Percentiles rank a stretch among this genome's conserved stretches.
phyloP scores from a whole-genome alignment of 1,284 basidiomycete species.

The Singerocomus rubriflavus region DNA sequence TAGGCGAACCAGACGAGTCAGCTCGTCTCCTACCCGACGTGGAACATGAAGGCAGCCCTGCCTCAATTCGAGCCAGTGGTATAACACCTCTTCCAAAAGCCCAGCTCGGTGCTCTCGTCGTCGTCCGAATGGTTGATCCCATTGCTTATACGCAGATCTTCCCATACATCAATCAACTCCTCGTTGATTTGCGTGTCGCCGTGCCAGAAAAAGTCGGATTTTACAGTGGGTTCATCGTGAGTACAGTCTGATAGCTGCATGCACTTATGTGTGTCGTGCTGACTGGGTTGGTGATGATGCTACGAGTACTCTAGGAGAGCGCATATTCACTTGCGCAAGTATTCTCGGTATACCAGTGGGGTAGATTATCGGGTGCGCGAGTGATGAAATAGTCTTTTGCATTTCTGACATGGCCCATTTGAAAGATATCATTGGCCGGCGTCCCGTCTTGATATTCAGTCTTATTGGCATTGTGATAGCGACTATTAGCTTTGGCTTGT shows the following conservation, averaged over 20 bases:
- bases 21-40: constrained; percentile 9
- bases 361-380: constrained; percentile 48
- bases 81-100: constrained; percentile 10
- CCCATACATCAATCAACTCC: constrained; percentile 66
- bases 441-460: constrained; percentile 54
- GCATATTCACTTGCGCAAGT: constrained; percentile 58
- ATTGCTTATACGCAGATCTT: constrained; percentile 56
- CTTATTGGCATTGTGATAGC: constrained; percentile 50
- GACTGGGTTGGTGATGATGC: neutral
- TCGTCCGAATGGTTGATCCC: constrained; percentile 52
- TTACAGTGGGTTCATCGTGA: constrained; percentile 58
- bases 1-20: constrained; percentile 5
- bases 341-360: constrained; percentile 60
- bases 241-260: constrained; percentile 11
- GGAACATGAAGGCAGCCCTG: neutral
- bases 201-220: constrained; percentile 58
- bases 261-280: neutral
- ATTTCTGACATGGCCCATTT: constrained; percentile 4
- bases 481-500: constrained; percentile 52
- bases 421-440: constrained; percentile 53
- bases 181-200: constrained; percentile 51
- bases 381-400: neutral
- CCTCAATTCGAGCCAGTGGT: neutral
- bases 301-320: constrained; percentile 43
- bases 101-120: constrained; percentile 11